phyloP scores from a whole-genome alignment of 2,329 filamentous ascomycete genomes.

The Fusarium nodosum region DNA sequence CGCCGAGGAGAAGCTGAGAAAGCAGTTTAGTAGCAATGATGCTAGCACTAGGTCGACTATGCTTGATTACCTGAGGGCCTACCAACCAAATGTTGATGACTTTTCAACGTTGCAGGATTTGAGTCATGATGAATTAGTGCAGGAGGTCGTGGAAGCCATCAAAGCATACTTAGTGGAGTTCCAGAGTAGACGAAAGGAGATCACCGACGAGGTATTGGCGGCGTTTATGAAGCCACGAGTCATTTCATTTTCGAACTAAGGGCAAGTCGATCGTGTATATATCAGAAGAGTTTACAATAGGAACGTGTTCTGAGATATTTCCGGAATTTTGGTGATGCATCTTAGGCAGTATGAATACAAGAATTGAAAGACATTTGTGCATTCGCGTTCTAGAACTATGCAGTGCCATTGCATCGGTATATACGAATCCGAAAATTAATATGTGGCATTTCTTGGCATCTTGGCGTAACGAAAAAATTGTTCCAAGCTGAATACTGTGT shows the following conservation, averaged over 20 bases:
- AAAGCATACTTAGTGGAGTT: conserved; percentile 7
- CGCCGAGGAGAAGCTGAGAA: conserved; percentile 9
- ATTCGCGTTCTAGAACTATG: not conserved
- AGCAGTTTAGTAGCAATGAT: conserved; percentile 3
- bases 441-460: not conserved
- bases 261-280: not conserved
- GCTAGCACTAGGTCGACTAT: conserved; percentile 4
- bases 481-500: too few relatives aligned
- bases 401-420: not conserved
- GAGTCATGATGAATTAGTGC: conserved; percentile 3
- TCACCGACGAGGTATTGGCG: conserved; percentile 6
- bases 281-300: not conserved
- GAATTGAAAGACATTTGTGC: not conserved
- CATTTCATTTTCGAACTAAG: not conserved
- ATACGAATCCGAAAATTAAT: not conserved
- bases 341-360: not conserved
- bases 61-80: conserved; percentile 7
- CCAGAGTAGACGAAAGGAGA: conserved; percentile 9
- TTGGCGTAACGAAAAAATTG: too few relatives aligned
- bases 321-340: not conserved
- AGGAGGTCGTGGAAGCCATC: conserved; percentile 4
- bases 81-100: not conserved
- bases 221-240: conserved; percentile 9
- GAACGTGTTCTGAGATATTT: not conserved
- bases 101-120: not conserved